Conservation (phyloP, 805 yeast species). For the Kurtzmaniella cleridarum region DNA sequence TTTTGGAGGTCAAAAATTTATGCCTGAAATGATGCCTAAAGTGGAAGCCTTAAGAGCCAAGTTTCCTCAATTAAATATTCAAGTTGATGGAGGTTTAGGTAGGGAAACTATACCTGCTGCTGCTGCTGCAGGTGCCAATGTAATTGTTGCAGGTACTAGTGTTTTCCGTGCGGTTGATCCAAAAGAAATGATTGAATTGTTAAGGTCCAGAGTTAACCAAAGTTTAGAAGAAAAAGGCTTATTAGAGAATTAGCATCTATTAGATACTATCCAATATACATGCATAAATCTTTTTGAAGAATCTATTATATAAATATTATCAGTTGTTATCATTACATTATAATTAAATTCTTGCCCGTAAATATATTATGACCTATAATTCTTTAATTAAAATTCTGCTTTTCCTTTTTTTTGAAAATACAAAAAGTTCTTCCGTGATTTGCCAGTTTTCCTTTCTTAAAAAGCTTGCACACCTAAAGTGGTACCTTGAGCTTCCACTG, state of each 20-base stretch:
- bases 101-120: slow-evolving; percentile 79
- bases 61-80: slow-evolving; percentile 78
- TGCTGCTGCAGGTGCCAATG: slow-evolving; percentile 97
- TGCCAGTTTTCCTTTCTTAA: slow-evolving; percentile 16
- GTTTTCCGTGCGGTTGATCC: slow-evolving; percentile 86
- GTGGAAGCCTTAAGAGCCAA: slow-evolving; percentile 68
- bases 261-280: neutral
- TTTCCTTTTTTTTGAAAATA: neutral
- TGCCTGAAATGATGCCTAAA: slow-evolving; percentile 95
- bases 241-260: slow-evolving; percentile 7
- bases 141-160: slow-evolving; percentile 95
- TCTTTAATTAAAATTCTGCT: neutral
- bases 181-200: slow-evolving; percentile 59
- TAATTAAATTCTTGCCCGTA: neutral
- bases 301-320: neutral
- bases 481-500: slow-evolving; percentile 66
- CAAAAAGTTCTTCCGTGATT: too few species aligned
- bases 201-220: slow-evolving; percentile 57
- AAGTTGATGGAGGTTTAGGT: slow-evolving; percentile 96
- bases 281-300: too few species aligned
- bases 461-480: slow-evolving; percentile 72
- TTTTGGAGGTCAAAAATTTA: slow-evolving; percentile 96
- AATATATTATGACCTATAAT: neutral
- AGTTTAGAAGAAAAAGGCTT: slow-evolving; percentile 45
- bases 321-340: neutral